Evolutionary conservation across 179 eudicot species (phyloP), one percentile per base, ranked within the genome.

Genomic region (Patellifolia procumbens): DNA sequence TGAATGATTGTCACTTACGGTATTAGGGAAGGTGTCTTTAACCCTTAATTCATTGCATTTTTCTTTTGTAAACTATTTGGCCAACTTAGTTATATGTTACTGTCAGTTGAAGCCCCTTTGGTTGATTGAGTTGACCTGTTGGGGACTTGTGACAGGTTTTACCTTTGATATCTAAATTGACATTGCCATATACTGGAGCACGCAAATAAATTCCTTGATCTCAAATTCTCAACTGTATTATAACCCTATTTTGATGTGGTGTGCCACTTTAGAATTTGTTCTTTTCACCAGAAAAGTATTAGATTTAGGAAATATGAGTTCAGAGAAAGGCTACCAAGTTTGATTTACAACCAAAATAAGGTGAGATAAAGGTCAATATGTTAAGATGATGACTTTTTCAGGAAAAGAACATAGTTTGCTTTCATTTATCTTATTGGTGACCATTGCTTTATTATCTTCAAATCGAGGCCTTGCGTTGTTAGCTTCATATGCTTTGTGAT

Each of bases 71-170:
- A 12, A 55, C 60, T 55, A 10, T 22, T 55, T 55, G 60, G 28
- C 35, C 48, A 37, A 9, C 35, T 28, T 0, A 51, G 10, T 55
- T 70, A 37, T 55, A 52, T 55, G 13, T 15, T 72, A 20, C 28
- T 15, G 39, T 58, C 24, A 16, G 32, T 55, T 26, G 11, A 72
- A 55, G 65, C 51, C 49, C 65, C 48, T 72, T 37, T 72, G 65
- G 17, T 29, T 37, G n/a, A 16, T 16, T 59, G 55, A 37, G 70
- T 45, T 42, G 37, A 16, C 28, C 65, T 60, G 35, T 60, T 55
- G 60, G 60, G 12, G 60, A 55, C 28, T 55, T 55, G 29, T 55
- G 60, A 55, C 29, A 55, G 60, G 29, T 55, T 55, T 55, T 55
- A 55, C 60, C 60, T 55, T 55, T 55, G 28, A 17, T 8, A 64